Conservation (phyloP, 345 rosid species). For the Acer saccharum region DNA sequence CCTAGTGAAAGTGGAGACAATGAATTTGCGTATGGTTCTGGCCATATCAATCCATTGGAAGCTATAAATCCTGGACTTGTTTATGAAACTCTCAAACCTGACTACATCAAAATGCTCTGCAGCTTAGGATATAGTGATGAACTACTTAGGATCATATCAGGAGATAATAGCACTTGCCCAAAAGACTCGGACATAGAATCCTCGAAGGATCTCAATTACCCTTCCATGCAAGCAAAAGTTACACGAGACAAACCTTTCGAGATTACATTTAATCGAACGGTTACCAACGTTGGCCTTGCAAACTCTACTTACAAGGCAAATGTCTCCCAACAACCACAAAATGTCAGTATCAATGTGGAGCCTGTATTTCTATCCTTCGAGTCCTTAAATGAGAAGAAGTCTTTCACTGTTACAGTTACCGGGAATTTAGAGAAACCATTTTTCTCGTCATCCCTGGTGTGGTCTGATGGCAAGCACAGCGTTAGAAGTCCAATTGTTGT, state of each 20-base stretch:
- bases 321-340: constrained; percentile 8
- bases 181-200: background rate
- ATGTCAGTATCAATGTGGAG: constrained; percentile 22
- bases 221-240: constrained; percentile 36
- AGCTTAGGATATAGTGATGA: constrained; percentile 20
- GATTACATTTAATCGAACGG: constrained; percentile 33
- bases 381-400: constrained; percentile 22
- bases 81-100: constrained; percentile 32
- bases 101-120: constrained; percentile 48
- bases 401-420: constrained; percentile 23
- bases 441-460: background rate
- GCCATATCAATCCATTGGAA: constrained; percentile 36
- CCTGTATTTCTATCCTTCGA: constrained; percentile 27
- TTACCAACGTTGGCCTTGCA: constrained; percentile 39
- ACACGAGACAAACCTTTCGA: constrained; percentile 8
- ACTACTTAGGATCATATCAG: constrained; percentile 16
- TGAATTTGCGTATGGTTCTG: constrained; percentile 52
- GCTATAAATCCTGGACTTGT: constrained; percentile 48
- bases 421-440: background rate
- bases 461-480: constrained; percentile 20
- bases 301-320: constrained; percentile 31
- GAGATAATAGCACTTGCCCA: constrained; percentile 35
- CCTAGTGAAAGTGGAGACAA: background rate
- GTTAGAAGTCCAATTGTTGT: constrained; percentile 29
- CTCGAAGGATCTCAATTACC: constrained; percentile 40